Conservation (phyloP, 2,329 filamentous ascomycete species). For the Monilinia vaccinii-corymbosi region DNA sequence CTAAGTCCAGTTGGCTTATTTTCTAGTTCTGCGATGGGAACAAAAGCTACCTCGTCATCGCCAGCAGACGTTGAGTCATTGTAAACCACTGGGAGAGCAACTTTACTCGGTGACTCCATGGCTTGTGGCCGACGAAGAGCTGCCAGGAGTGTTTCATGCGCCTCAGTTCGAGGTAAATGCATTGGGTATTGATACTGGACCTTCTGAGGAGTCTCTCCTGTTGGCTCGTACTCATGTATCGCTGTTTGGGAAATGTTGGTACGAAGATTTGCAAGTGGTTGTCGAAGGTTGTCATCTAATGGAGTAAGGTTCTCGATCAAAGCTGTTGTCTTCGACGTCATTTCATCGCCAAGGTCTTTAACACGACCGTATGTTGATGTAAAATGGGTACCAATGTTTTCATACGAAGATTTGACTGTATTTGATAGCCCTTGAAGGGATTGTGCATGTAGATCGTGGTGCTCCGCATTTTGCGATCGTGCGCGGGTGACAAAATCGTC, state of each 20-base stretch:
- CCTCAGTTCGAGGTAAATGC: conserved; percentile 65
- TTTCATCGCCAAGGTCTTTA: conserved; percentile 57
- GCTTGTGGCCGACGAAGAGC: conserved; percentile 33
- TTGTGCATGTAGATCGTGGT: conserved; percentile 60
- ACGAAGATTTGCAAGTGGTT: conserved; percentile 63
- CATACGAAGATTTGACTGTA: conserved; percentile 65
- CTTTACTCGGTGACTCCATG: conserved; percentile 25
- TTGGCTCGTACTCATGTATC: conserved; percentile 74
- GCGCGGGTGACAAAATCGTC: conserved; percentile 86
- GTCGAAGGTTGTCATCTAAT: conserved; percentile 52
- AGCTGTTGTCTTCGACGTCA: conserved; percentile 49
- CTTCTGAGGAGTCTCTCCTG: conserved; percentile 80
- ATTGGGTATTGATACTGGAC: conserved; percentile 72
- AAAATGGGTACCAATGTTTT: conserved; percentile 61
- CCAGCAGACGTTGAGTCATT: conserved; percentile 19
- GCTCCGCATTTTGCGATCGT: conserved; percentile 66
- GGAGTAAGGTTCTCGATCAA: conserved; percentile 54
- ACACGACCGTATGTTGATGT: conserved; percentile 59
- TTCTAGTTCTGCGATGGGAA: conserved; percentile 14
- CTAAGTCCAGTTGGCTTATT: conserved; percentile 33
- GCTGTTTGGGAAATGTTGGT: conserved; percentile 53
- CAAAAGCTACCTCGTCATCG: conserved; percentile 13
- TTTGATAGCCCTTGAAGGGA: conserved; percentile 57
- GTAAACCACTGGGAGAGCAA: conserved; percentile 29
- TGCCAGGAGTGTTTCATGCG: conserved; percentile 47